A percentile compares a stretch with the other conserved stretches of the same genome.
Conservation (phyloP, 78 protist genomes). For the Thecamonas trahens region DNA sequence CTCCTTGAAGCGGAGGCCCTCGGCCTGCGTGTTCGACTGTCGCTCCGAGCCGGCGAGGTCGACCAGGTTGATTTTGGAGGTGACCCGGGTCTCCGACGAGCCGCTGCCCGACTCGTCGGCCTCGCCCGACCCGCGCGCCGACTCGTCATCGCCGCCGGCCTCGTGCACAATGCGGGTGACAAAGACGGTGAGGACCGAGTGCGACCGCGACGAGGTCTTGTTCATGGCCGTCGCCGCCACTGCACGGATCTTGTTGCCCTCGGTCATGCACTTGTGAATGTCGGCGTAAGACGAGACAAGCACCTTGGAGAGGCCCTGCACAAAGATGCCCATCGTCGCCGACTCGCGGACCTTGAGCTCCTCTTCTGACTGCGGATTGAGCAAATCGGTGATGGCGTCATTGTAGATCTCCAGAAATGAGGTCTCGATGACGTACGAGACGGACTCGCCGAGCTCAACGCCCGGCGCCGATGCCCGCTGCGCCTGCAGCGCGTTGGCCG, state of each 20-base stretch:
- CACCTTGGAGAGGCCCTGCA: constrained; percentile 51
- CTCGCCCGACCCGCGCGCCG: no score
- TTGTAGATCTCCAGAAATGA: constrained; percentile 48
- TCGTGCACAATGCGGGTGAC: no score
- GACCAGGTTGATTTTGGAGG: constrained; percentile 37
- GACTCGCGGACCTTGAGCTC: constrained; percentile 56
- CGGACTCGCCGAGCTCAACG: constrained; percentile 21
- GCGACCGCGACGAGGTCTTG: constrained; percentile 70
- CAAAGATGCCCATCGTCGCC: constrained; percentile 73
- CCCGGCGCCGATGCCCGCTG: neutral
- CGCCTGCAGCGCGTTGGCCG: no score
- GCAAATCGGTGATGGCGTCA: constrained; percentile 55
- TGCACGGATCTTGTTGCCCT: constrained; percentile 47
- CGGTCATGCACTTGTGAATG: constrained; percentile 47
- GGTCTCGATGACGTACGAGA: constrained; percentile 10
- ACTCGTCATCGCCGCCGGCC: constrained; percentile 18
- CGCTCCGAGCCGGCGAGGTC: constrained; percentile 81
- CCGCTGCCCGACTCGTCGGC: no score
- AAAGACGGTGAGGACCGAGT: constrained; percentile 68
- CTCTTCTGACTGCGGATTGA: constrained; percentile 12
- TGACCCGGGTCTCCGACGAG: no score
- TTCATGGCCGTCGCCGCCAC: constrained; percentile 81
- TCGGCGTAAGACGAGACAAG: constrained; percentile 16
- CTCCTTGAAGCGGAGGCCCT: constrained; percentile 64
- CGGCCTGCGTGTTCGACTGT: constrained; percentile 48